Evolutionary conservation across 2,329 filamentous ascomycete genomes (phyloP).

Genomic region (Diplocarpon mali): DNA sequence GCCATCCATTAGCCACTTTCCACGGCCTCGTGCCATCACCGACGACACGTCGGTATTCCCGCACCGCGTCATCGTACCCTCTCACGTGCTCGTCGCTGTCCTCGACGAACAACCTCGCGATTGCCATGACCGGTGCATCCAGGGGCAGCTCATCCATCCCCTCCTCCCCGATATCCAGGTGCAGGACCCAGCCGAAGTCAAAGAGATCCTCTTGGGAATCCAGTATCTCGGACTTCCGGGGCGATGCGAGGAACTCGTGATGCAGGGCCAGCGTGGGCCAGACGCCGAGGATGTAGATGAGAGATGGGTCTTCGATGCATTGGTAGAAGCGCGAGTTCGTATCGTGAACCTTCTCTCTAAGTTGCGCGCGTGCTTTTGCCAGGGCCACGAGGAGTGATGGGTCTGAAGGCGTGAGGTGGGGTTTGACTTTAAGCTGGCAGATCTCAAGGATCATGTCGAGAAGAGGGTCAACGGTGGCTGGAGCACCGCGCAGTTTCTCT

Average conservation of each 20-base stretch:
- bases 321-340: constrained; percentile 15
- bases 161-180: constrained; percentile 3
- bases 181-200: constrained; percentile 12
- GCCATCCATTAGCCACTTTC: constrained; percentile 6
- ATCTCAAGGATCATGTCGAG: constrained; percentile 12
- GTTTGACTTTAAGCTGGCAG: constrained; percentile 10
- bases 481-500: too few relatives aligned
- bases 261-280: constrained; percentile 10
- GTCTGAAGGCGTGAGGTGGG: constrained; percentile 2
- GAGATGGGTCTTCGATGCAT: constrained; percentile 10
- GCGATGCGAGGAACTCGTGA: constrained; percentile 8
- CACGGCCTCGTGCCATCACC: constrained; percentile 1
- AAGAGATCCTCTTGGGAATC: constrained; percentile 9
- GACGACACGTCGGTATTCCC: constrained; percentile 1
- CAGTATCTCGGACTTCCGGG: constrained; percentile 10
- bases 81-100: background rate
- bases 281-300: constrained; percentile 13
- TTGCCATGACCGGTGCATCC: constrained; percentile 9
- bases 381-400: constrained; percentile 9
- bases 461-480: too few relatives aligned
- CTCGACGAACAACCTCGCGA: constrained; percentile 8
- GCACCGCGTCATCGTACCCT: background rate
- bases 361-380: constrained; percentile 3
- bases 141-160: constrained; percentile 7
- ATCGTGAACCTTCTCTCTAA: constrained; percentile 4